These are phyloP conservation scores for Chrysoporthe austroafricana DNA, from an alignment of 2,329 filamentous ascomycete genomes.

Conservation along the genomic window DNA sequence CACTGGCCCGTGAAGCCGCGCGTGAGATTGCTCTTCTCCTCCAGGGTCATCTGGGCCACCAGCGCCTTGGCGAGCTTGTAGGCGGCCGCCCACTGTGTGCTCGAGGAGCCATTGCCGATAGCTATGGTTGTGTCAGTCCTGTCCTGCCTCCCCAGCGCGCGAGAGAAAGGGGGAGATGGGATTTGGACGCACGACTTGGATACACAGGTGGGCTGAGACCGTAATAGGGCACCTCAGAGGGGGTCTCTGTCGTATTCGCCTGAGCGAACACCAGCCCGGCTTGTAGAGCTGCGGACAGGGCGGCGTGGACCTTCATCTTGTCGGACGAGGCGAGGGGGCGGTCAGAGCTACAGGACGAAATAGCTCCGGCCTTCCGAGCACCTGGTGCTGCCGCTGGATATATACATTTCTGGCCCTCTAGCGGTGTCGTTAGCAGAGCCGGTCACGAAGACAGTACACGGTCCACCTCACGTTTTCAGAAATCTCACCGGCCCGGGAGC, in stretches of 20 bases:
- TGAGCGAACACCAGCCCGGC: conserved; percentile 18
- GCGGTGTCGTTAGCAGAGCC: neutral
- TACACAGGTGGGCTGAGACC: conserved; percentile 41
- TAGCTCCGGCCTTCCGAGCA: neutral
- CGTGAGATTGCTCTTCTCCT: conserved; percentile 46
- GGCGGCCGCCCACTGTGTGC: conserved; percentile 39
- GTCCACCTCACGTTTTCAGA: neutral
- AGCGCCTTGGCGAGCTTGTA: conserved; percentile 41
- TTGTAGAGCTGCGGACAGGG: conserved; percentile 15
- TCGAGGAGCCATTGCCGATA: conserved; percentile 35
- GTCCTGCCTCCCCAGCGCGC: neutral
- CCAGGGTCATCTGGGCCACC: conserved; percentile 43
- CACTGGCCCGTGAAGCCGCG: conserved; percentile 40
- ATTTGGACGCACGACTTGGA: conserved; percentile 36
- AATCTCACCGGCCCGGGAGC: neutral
- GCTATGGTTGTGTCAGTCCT: conserved; percentile 31
- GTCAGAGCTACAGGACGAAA: neutral
- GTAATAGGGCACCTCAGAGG: conserved; percentile 39
- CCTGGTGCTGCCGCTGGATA: neutral
- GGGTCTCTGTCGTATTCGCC: conserved; percentile 22
- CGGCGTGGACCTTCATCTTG: conserved; percentile 23
- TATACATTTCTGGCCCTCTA: neutral
- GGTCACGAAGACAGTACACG: neutral
- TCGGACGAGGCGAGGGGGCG: neutral
- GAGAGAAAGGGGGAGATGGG: neutral